Percentiles rank a stretch among this genome's conserved stretches.
Conservation (phyloP, 805 yeast species). For the Candida verbasci region DNA sequence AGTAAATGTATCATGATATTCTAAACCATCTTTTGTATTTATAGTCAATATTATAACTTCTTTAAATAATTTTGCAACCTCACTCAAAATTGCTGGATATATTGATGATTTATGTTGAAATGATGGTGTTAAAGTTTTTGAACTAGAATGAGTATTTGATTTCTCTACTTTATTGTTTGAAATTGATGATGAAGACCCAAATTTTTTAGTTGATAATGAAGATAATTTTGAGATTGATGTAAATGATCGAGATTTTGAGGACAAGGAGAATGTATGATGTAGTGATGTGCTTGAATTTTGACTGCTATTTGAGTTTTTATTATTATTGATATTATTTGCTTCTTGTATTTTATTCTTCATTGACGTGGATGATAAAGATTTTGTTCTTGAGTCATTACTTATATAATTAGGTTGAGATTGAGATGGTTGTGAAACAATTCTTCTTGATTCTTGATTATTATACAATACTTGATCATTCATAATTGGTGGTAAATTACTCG, state of each 20-base stretch:
- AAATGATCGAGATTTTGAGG: slow-evolving; percentile 38
- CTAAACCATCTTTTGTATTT: slow-evolving; percentile 83
- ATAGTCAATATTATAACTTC: slow-evolving; percentile 68
- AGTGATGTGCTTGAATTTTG: slow-evolving; percentile 16
- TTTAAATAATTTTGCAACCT: slow-evolving; percentile 75
- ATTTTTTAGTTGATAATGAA: slow-evolving; percentile 38
- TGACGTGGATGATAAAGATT: slow-evolving; percentile 25
- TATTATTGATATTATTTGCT: slow-evolving; percentile 7
- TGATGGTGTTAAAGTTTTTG: slow-evolving; percentile 18
- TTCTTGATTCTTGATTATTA: slow-evolving; percentile 11
- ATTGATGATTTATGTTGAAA: slow-evolving; percentile 61
- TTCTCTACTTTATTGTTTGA: slow-evolving; percentile 25
- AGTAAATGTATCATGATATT: slow-evolving; percentile 88
- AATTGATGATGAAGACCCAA: slow-evolving; percentile 28
- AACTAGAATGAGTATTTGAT: not conserved
- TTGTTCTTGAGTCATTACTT: slow-evolving; percentile 19
- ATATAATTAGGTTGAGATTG: not conserved
- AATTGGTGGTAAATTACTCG: slow-evolving; percentile 14
- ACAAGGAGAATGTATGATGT: slow-evolving; percentile 32
- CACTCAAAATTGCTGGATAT: slow-evolving; percentile 85
- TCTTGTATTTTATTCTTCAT: slow-evolving; percentile 7
- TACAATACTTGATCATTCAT: slow-evolving; percentile 13
- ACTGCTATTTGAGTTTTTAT: slow-evolving; percentile 15
- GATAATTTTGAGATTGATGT: slow-evolving; percentile 39
- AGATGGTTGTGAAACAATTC: slow-evolving; percentile 23